Evolutionary conservation across 2,329 filamentous ascomycete genomes (phyloP).

Genomic region (Ramichloridium luteum): DNA sequence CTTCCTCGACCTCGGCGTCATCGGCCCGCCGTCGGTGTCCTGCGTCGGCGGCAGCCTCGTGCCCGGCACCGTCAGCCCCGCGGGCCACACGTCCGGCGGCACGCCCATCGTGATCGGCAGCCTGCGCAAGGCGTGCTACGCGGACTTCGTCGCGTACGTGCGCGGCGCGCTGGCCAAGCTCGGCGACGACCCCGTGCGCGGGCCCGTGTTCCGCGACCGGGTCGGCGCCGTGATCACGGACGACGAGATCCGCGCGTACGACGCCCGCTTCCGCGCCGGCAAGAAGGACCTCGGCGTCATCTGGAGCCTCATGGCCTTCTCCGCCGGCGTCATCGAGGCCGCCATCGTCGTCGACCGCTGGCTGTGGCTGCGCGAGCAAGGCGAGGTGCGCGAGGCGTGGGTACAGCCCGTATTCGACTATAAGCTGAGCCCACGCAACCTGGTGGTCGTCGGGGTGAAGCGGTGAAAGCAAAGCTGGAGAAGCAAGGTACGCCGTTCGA

Average conservation of each 20-base stretch:
- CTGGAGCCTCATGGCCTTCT: conserved; percentile 95
- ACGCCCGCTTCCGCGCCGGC: conserved; percentile 47
- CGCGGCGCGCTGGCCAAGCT: conserved; percentile 71
- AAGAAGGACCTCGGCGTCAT: conserved; percentile 75
- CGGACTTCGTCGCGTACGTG: conserved; percentile 63
- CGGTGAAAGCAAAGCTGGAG: conserved; percentile 24
- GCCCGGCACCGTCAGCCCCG: too few relatives aligned
- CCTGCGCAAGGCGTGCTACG: conserved; percentile 67
- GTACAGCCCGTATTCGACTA: conserved; percentile 92
- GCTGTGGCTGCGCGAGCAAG: conserved; percentile 71
- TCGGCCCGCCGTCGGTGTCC: conserved; percentile 41
- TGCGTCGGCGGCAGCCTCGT: conserved; percentile 18
- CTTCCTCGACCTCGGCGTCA: conserved; percentile 73
- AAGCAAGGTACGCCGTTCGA: too few relatives aligned
- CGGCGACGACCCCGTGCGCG: conserved; percentile 46
- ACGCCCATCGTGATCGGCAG: conserved; percentile 81
- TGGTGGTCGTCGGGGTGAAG: conserved; percentile 89
- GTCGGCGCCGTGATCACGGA: conserved; percentile 57
- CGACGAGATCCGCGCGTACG: conserved; percentile 62
- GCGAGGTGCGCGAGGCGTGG: conserved; percentile 62
- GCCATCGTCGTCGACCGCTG: conserved; percentile 84
- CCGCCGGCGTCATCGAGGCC: conserved; percentile 76
- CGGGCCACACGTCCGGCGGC: conserved; percentile 27
- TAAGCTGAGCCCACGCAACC: conserved; percentile 68
- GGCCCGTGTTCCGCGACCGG: conserved; percentile 36